Evolutionary conservation across 2,329 filamentous ascomycete genomes (phyloP), one percentile per base, ranked within the genome.

Genomic region (Keithomyces neogunnii): DNA sequence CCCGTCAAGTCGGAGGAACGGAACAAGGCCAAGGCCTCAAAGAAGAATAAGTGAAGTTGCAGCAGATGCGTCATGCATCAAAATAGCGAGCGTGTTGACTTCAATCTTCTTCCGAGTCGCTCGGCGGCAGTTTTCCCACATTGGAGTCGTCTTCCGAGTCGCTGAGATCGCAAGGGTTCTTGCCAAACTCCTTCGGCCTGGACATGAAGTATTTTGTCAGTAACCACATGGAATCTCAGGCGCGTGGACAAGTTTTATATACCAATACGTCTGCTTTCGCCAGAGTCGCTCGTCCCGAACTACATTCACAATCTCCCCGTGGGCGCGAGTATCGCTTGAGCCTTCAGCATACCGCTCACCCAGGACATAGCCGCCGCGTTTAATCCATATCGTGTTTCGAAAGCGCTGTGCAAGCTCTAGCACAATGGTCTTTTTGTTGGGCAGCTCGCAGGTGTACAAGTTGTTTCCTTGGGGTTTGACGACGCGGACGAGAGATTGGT

Each of bases 371-470:
- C 89, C 89, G 32, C 90, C 88, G 19, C 89, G 84, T 69, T 88
- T 91, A 66, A 97, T 87, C 88, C 89, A 97, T 56, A 97, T 89
- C 2, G 89, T 93, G 57, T 89, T 93, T 55, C 92, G 87, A 66
- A 97, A 96, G 40, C 84, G 83, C 30, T 89, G 75, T 8, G 88
- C 86, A 26, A 99, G 81, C 73, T 96, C 90, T 28, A 90, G 85
- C 19, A 95, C 73, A 39, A 92, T 69, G 5, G 77, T 71, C 61
- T 82, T 79, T 53, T 80, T 78, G 59, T 77, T 76, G 29, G 91
- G 83, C 32, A 91, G 73, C 63, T 85, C 77, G 63, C 92, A 89
- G 43, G 80, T 80, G 74, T 95, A 97, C 42, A 95, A 76, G 67
- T 88, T 95, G 72, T 96, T 96, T 58, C 92, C 92, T 59, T 90